Conservation (phyloP, 257 asterid genomes). For the Fraxinus americana region DNA sequence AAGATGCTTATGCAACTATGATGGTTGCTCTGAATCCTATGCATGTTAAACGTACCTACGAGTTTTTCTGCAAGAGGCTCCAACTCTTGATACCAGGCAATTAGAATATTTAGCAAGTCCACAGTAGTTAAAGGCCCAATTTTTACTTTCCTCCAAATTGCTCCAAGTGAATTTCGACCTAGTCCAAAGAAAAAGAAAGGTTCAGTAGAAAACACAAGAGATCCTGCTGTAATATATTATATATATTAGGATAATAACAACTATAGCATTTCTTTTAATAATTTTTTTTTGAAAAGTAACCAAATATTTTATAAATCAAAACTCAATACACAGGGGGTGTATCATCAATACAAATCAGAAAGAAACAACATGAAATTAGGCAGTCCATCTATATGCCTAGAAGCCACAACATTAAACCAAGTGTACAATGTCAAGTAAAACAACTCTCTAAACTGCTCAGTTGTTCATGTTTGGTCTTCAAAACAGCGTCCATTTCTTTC, state of each 20-base stretch:
- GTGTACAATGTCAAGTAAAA: no score
- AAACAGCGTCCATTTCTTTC: no score
- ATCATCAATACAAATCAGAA: no score
- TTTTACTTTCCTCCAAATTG: constrained; percentile 86
- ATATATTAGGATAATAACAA: no score
- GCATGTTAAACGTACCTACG: constrained; percentile 50
- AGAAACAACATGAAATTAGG: no score
- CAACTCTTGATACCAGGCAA: constrained; percentile 73
- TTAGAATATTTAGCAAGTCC: constrained; percentile 63
- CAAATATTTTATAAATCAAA: no score
- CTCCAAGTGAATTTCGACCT: constrained; percentile 74
- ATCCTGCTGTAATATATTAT: not conserved
- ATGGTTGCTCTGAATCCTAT: not conserved
- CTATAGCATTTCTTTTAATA: not conserved
- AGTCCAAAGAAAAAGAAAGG: constrained; percentile 21
- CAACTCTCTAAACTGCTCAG: no score
- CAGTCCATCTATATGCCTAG: no score
- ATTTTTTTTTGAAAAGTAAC: no score
- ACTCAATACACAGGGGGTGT: no score
- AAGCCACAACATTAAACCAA: no score
- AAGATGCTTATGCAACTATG: not conserved
- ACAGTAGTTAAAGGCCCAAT: constrained; percentile 52
- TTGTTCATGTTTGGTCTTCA: no score
- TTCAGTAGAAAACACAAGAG: constrained; percentile 12
- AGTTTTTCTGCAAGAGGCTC: constrained; percentile 53